These are phyloP conservation scores for Carex cristatella DNA, from an alignment of 176 grass and related monocot species.

Conservation along the genomic window DNA sequence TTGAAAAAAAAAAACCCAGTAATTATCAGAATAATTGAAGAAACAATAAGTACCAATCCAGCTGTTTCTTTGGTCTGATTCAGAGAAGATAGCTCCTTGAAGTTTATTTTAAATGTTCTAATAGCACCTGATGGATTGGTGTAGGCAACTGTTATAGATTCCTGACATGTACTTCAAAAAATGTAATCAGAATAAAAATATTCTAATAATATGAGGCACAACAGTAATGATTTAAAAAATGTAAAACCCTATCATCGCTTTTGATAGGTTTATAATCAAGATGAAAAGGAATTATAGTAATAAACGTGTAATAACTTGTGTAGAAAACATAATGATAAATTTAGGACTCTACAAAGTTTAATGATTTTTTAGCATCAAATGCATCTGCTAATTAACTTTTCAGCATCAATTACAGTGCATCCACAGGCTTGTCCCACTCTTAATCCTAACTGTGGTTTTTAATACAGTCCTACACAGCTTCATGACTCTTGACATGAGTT, in stretches of 20 bases:
- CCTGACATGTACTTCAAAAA: conserved; percentile 17
- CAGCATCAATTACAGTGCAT: neutral
- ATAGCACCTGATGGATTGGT: conserved; percentile 45
- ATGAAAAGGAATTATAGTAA: neutral
- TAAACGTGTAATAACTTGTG: neutral
- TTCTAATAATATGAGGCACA: neutral
- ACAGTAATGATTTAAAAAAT: neutral
- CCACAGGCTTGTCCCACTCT: neutral
- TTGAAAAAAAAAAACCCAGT: neutral
- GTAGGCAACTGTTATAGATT: conserved; percentile 39
- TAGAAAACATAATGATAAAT: neutral
- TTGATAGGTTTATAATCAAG: neutral
- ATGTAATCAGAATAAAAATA: neutral
- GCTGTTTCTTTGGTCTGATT: conserved; percentile 19
- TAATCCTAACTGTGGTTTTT: neutral
- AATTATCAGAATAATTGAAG: neutral
- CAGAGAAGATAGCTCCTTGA: conserved; percentile 43
- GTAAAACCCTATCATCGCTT: neutral
- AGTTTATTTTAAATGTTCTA: conserved; percentile 48
- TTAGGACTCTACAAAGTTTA: neutral
- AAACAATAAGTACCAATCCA: conserved; percentile 20
- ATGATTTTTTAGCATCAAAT: neutral
- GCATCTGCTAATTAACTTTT: neutral
- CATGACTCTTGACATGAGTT: neutral
- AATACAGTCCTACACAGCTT: neutral